Percentiles rank a stretch among this genome's conserved stretches.
phyloP scores from a whole-genome alignment of 495 filamentous ascomycete species.

The Tuber calosporum region DNA sequence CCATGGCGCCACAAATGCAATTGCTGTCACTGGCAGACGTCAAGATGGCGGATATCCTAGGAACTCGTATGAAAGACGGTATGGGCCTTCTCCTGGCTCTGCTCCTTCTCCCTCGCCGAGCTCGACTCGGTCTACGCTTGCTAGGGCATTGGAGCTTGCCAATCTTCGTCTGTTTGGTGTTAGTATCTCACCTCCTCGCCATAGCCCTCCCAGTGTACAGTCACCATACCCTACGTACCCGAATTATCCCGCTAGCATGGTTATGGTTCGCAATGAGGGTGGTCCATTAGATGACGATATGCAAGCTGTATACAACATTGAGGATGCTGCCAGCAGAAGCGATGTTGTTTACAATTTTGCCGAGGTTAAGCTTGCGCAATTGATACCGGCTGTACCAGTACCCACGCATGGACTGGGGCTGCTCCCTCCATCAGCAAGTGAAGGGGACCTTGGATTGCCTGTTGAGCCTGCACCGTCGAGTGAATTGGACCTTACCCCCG shows the following conservation, averaged over 20 bases:
- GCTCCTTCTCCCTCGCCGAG: constrained; percentile 23
- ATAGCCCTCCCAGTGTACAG: constrained; percentile 36
- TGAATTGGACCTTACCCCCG: constrained; percentile 60
- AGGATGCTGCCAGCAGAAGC: constrained; percentile 83
- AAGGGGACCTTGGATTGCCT: constrained; percentile 37
- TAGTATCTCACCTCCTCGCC: constrained; percentile 41
- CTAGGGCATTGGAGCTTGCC: constrained; percentile 89
- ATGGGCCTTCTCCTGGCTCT: constrained; percentile 48
- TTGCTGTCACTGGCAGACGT: constrained; percentile 58
- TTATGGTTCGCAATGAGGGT: constrained; percentile 33
- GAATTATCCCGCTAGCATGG: constrained; percentile 43
- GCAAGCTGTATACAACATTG: constrained; percentile 67
- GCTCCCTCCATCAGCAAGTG: constrained; percentile 25
- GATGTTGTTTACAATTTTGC: constrained; percentile 96
- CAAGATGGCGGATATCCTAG: constrained; percentile 57
- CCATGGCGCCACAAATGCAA: constrained; percentile 43
- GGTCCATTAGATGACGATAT: constrained; percentile 63
- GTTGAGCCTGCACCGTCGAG: constrained; percentile 44
- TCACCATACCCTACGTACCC: constrained; percentile 42
- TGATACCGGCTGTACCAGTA: constrained; percentile 77
- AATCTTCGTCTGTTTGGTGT: constrained; percentile 70
- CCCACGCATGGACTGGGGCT: constrained; percentile 34
- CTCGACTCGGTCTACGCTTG: constrained; percentile 70
- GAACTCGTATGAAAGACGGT: constrained; percentile 68
- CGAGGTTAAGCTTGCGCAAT: constrained; percentile 95